Evolutionary conservation across 306 rosid genomes (phyloP).

Genomic region (Corylus americana): DNA sequence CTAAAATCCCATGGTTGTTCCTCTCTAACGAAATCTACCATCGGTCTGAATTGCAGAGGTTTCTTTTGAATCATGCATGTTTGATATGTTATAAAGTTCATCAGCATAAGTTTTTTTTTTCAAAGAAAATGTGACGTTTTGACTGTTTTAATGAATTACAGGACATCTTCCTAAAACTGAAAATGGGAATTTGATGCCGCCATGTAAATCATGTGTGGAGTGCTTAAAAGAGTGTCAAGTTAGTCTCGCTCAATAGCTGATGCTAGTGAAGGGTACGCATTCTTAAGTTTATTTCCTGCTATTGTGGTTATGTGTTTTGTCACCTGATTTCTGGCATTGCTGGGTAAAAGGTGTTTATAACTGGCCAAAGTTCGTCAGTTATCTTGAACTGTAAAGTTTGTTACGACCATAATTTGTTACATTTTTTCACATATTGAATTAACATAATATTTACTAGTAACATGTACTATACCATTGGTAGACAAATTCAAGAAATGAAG

Average conservation of each 20-base stretch:
- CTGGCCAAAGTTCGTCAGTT: not conserved
- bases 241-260: slow-evolving; percentile 27
- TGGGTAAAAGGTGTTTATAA: not conserved
- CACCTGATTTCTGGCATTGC: not conserved
- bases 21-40: too few relatives aligned
- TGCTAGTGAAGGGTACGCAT: slow-evolving; percentile 20
- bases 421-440: not conserved
- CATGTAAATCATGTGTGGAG: slow-evolving; percentile 55
- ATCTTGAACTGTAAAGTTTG: not conserved
- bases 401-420: not conserved
- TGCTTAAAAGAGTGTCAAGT: slow-evolving; percentile 36
- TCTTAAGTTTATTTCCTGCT: slow-evolving; percentile 25
- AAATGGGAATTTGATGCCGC: slow-evolving; percentile 40
- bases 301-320: not conserved
- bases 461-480: not conserved
- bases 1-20: too few relatives aligned
- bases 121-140: slow-evolving; percentile 24
- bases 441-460: not conserved
- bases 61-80: too few relatives aligned
- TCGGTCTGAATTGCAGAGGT: too few relatives aligned
- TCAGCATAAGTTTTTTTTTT: not conserved
- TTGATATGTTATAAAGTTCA: not conserved
- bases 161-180: too few relatives aligned
- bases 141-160: too few relatives aligned
- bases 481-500: too few relatives aligned